Percentiles rank a stretch among this genome's conserved stretches.
Conservation (phyloP, 2,329 filamentous ascomycete genomes). For the Penicillium sp. region DNA sequence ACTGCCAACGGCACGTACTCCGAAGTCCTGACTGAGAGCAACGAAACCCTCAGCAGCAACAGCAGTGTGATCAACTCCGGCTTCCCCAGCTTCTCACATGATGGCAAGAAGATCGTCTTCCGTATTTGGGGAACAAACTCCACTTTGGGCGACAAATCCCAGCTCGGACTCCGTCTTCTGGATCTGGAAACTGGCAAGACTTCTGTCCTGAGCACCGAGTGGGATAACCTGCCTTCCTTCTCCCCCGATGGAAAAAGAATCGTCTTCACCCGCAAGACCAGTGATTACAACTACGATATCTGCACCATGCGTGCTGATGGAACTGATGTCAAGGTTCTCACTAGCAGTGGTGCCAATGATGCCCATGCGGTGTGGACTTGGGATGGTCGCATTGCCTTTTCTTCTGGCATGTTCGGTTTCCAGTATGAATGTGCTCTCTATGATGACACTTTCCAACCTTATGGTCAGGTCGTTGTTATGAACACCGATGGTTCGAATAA, state of each 20-base stretch:
- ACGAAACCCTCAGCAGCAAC: background rate
- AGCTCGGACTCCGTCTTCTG: slow-evolving; percentile 12
- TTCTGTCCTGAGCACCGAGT: slow-evolving; percentile 4
- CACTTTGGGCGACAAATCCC: background rate
- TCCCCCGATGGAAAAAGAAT: slow-evolving; percentile 13
- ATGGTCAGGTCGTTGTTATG: slow-evolving; percentile 47
- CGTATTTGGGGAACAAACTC: slow-evolving; percentile 9
- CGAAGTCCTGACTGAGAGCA: slow-evolving; percentile 4
- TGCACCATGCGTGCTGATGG: slow-evolving; percentile 45
- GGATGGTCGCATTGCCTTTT: slow-evolving; percentile 44
- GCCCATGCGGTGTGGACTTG: slow-evolving; percentile 46
- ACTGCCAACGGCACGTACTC: slow-evolving; percentile 11
- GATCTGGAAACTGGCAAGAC: slow-evolving; percentile 11
- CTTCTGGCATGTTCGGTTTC: slow-evolving; percentile 46
- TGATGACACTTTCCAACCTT: slow-evolving; percentile 47
- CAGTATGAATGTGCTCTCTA: slow-evolving; percentile 42
- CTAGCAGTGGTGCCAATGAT: slow-evolving; percentile 31
- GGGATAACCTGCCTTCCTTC: slow-evolving; percentile 16
- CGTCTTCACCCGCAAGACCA: slow-evolving; percentile 17
- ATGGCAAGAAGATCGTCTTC: slow-evolving; percentile 15
- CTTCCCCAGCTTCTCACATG: slow-evolving; percentile 16
- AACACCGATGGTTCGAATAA: slow-evolving; percentile 41
- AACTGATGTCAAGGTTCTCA: slow-evolving; percentile 29
- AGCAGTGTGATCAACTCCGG: slow-evolving; percentile 7
- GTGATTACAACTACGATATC: slow-evolving; percentile 20